Evolutionary conservation across 768 basidiomycete species (phyloP), one percentile per base, ranked within the genome.

Genomic region (Rossbeevera mucosa): DNA sequence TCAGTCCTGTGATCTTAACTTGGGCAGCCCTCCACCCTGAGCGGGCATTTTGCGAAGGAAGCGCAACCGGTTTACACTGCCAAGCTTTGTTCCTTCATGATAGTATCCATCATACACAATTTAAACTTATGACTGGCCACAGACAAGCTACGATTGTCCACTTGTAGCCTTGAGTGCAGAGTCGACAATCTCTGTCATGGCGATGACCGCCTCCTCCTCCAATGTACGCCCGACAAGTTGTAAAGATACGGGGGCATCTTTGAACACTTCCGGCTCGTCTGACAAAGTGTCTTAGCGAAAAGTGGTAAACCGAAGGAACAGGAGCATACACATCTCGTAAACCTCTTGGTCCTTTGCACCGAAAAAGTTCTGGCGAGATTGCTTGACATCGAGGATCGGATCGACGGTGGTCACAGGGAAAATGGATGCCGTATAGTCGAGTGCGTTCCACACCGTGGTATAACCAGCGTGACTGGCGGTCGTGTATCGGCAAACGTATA

Each of bases 121-220:
- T 26, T 26, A 26, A 26, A 26, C 26, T 7, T 26, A 7, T 26
- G 26, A 7, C 26, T 8, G 6, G 26, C 3, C 26, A 26, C 26
- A 26, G 26, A 26, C 6, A 7, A 26, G 26, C 26, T 26, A 26
- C 26, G 6, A 26, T 26, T 24, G 4, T 11, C 3, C 30, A 13
- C 40, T 55, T 29, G 36, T 26, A 14, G 29, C 58, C 55, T 74
- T 78, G 52, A 83, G 64, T 8, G 82, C 83, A 0, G 64, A 64
- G 43, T 81, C 82, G 11, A 86, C 79, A 21, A 90, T 76, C 59
- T 87, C 82, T 6, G 79, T 75, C 79, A 90, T 81, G 0, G 73
- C 77, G 47, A 90, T 77, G 2, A 88, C 78, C 0, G 81, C 88
- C 59, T 91, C 88, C 59, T 91, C 89, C 59, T 90, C 88, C 52